Evolutionary conservation across 129 eudicot species (phyloP).

Genomic region (Flaveria robusta): DNA sequence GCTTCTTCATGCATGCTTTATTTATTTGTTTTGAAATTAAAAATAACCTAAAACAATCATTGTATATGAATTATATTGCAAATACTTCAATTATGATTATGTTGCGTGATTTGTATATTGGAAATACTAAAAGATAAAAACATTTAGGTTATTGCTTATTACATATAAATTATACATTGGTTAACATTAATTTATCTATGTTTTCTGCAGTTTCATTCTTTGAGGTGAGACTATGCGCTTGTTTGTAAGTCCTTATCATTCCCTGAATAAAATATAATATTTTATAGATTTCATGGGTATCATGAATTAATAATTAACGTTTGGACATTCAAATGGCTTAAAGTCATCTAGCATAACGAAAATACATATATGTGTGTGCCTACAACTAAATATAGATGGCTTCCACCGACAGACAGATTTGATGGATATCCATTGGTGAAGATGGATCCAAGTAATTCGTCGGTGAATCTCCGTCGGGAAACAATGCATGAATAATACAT

Average conservation of each 20-base stretch:
- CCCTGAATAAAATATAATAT: background rate
- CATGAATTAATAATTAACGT: background rate
- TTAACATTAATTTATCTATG: background rate
- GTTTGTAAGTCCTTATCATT: slow-evolving; percentile 40
- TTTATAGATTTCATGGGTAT: no score
- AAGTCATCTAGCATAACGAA: no score
- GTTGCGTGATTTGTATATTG: background rate
- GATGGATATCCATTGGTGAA: no score
- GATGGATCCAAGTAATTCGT: no score
- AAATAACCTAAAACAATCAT: background rate
- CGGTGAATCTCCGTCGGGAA: no score
- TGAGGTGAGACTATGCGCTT: slow-evolving; percentile 71
- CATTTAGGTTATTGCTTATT: background rate
- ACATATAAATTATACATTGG: background rate
- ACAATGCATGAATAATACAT: no score
- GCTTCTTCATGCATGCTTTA: background rate
- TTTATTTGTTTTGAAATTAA: background rate
- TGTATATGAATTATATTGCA: background rate
- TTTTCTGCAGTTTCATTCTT: slow-evolving; percentile 82
- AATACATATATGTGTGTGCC: no score
- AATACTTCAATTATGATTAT: background rate
- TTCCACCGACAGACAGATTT: no score
- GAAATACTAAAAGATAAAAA: background rate
- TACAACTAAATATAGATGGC: no score
- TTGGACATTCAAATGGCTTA: background rate